Percentiles rank a stretch among this genome's conserved stretches.
Conservation (phyloP, 345 rosid species). For the Draba incana region DNA sequence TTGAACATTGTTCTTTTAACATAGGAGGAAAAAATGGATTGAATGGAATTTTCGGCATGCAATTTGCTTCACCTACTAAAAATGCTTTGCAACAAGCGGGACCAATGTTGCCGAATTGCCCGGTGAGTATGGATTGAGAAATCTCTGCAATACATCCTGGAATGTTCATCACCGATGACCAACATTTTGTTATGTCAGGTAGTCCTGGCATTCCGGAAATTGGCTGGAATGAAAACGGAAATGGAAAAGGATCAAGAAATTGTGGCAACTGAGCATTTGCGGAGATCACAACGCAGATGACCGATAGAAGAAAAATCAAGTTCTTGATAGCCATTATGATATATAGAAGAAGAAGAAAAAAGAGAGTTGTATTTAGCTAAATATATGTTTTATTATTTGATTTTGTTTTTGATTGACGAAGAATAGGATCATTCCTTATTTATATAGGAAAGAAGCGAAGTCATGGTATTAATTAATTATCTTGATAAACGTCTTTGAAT, state of each 20-base stretch:
- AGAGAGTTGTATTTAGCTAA: not conserved
- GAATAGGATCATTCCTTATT: not conserved
- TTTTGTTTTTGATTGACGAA: constrained; percentile 3
- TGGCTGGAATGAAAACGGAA: not conserved
- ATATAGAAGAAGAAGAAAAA: not conserved
- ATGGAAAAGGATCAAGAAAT: not conserved
- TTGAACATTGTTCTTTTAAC: not conserved
- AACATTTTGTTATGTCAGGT: constrained; percentile 2
- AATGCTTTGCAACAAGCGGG: constrained; percentile 8
- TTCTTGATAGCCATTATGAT: constrained; percentile 4
- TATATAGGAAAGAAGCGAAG: not conserved
- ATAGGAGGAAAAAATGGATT: not conserved
- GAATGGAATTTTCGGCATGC: not conserved
- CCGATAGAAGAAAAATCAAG: not conserved
- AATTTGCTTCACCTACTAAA: not conserved
- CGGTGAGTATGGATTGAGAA: not conserved
- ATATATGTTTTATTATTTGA: not conserved
- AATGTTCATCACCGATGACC: not conserved
- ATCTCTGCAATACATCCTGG: constrained; percentile 14
- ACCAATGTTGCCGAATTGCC: not conserved
- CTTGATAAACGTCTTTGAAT: not conserved
- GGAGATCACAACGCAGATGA: not conserved
- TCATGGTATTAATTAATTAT: constrained; percentile 5
- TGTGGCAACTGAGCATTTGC: constrained; percentile 21
- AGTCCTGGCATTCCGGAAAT: not conserved